These are phyloP conservation scores for Limnanthes douglasii DNA, from an alignment of 345 rosid genomes.

Conservation along the genomic window DNA sequence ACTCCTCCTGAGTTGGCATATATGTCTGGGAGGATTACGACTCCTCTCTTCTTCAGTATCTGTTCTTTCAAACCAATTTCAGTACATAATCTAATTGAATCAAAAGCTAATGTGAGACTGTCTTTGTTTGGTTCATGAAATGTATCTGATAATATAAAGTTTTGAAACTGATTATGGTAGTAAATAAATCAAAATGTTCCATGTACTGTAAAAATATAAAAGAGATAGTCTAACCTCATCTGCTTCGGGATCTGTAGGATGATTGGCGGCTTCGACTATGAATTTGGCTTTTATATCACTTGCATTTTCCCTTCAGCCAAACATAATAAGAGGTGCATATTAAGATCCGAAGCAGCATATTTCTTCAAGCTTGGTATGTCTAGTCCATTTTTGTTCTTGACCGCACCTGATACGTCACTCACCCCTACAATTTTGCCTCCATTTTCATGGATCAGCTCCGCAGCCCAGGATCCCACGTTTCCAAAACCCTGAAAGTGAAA, in stretches of 20 bases:
- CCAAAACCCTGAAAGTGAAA: conserved; percentile 74
- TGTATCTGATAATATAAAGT: too few species aligned
- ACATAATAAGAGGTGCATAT: not conserved
- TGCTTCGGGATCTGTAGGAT: conserved; percentile 92
- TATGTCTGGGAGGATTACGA: conserved; percentile 86
- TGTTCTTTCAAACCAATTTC: conserved; percentile 8
- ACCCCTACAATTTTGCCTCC: conserved; percentile 84
- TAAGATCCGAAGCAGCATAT: conserved; percentile 39
- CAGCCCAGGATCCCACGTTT: conserved; percentile 98
- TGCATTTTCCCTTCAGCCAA: conserved; percentile 63
- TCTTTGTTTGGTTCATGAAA: too few species aligned
- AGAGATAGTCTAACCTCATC: conserved; percentile 46
- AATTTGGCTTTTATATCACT: conserved; percentile 78
- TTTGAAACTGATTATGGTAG: too few species aligned
- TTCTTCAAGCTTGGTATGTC: conserved; percentile 55
- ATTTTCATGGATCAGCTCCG: conserved; percentile 48
- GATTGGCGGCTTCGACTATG: conserved; percentile 88
- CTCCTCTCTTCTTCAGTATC: conserved; percentile 89
- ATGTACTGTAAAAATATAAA: conserved; percentile 1
- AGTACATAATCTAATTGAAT: not conserved
- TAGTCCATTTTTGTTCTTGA: conserved; percentile 67
- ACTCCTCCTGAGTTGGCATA: conserved; percentile 98
- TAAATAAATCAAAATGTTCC: too few species aligned
- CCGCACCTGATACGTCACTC: conserved; percentile 80
- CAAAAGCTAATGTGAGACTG: not conserved